phyloP scores from a whole-genome alignment of 2,329 filamentous ascomycete genomes.

The Trematosphaeria pertusa region DNA sequence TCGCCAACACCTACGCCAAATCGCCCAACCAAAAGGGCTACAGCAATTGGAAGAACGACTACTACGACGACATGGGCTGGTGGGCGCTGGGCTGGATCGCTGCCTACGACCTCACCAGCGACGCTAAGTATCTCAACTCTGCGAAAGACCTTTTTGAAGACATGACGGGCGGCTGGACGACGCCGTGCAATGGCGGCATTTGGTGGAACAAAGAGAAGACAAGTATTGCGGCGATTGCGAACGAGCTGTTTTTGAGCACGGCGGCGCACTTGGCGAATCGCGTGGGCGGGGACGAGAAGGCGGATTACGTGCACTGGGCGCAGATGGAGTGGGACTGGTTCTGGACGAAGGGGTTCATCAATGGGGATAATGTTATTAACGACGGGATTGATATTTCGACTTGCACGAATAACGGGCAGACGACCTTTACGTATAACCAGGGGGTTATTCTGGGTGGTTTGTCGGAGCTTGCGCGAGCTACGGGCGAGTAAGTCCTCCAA shows the following conservation, averaged over 20 bases:
- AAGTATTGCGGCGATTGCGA: conserved; percentile 64
- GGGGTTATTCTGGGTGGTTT: conserved; percentile 64
- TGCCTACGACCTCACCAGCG: conserved; percentile 61
- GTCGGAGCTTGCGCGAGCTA: conserved; percentile 59
- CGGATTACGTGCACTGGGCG: conserved; percentile 58
- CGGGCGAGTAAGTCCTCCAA: conserved; percentile 30
- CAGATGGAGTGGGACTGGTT: conserved; percentile 63
- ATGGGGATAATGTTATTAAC: conserved; percentile 59
- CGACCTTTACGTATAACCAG: conserved; percentile 65
- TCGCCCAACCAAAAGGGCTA: conserved; percentile 33
- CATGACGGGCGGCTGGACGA: conserved; percentile 59
- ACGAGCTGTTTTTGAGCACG: conserved; percentile 64
- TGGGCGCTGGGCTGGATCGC: conserved; percentile 68
- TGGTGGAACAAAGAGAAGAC: conserved; percentile 63
- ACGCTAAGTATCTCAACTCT: conserved; percentile 61
- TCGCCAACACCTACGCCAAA: conserved; percentile 44
- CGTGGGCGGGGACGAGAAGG: conserved; percentile 45
- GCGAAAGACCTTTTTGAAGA: conserved; percentile 64
- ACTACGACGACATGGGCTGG: conserved; percentile 69
- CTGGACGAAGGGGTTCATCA: conserved; percentile 58
- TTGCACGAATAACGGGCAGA: conserved; percentile 61
- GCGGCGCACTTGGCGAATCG: conserved; percentile 63
- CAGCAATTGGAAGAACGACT: conserved; percentile 58
- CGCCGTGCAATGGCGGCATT: conserved; percentile 59
- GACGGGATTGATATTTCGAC: conserved; percentile 58